Percentiles rank a stretch among this genome's conserved stretches.
Conservation (phyloP, 805 yeast species). For the Wickerhamomyces alni region DNA sequence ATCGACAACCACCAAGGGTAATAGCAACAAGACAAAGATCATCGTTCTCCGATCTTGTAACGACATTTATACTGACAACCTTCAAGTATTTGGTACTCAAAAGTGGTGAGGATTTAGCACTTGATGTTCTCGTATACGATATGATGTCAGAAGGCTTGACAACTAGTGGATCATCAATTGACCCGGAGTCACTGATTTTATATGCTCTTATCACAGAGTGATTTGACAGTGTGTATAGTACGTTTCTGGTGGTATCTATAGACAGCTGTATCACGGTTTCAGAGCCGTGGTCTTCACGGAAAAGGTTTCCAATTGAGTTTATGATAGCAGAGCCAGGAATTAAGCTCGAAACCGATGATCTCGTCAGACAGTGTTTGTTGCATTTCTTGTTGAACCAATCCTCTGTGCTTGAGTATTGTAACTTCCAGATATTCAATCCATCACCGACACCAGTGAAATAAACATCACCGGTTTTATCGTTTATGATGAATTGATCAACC, state of each 20-base stretch:
- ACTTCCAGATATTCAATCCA: constrained; percentile 79
- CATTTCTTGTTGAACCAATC: constrained; percentile 85
- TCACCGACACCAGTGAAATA: constrained; percentile 80
- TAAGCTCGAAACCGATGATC: constrained; percentile 48
- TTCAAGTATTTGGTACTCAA: constrained; percentile 49
- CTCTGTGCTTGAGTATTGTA: constrained; percentile 75
- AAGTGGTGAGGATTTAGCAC: constrained; percentile 47
- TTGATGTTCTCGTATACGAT: constrained; percentile 35
- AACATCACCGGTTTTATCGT: constrained; percentile 66
- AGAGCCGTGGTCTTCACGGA: constrained; percentile 20
- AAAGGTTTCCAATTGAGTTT: constrained; percentile 29
- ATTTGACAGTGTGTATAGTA: constrained; percentile 77
- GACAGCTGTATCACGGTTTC: constrained; percentile 65
- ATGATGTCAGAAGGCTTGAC: constrained; percentile 32
- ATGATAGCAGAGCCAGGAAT: constrained; percentile 35
- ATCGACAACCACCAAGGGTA: constrained; percentile 78
- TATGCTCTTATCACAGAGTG: constrained; percentile 79
- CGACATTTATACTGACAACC: constrained; percentile 57
- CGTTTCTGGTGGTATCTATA: constrained; percentile 71
- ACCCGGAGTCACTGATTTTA: constrained; percentile 40
- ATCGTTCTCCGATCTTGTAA: constrained; percentile 57
- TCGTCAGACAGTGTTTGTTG: constrained; percentile 77
- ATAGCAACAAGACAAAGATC: constrained; percentile 71
- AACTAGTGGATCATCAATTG: constrained; percentile 34
- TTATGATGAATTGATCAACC: constrained; percentile 54